A percentile compares a stretch with the other conserved stretches of the same genome.
phyloP scores from a whole-genome alignment of 1,284 basidiomycete genomes.

The Ceratobasidium sp. region DNA sequence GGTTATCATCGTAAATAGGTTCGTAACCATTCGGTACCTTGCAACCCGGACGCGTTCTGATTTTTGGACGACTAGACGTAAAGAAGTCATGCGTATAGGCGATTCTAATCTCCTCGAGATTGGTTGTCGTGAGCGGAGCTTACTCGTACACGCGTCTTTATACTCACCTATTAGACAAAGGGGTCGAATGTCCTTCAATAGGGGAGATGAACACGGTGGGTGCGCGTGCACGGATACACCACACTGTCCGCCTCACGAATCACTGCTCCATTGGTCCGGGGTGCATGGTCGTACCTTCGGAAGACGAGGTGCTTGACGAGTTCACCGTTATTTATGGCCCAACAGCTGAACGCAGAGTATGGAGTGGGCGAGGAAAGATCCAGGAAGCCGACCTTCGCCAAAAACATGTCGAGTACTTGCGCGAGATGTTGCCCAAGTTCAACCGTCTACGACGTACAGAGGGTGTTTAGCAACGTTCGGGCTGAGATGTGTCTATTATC shows the following conservation, averaged over 20 bases:
- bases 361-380: slow-evolving; percentile 87
- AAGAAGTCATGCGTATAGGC: slow-evolving; percentile 91
- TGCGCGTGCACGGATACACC: slow-evolving; percentile 82
- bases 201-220: slow-evolving; percentile 90
- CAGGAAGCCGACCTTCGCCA: slow-evolving; percentile 86
- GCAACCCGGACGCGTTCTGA: neutral
- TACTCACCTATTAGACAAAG: slow-evolving; percentile 59
- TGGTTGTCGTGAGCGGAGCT: slow-evolving; percentile 76
- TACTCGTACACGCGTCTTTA: slow-evolving; percentile 1
- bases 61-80: slow-evolving; percentile 64
- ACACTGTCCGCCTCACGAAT: slow-evolving; percentile 80
- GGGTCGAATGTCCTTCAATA: slow-evolving; percentile 85
- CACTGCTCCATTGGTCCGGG: slow-evolving; percentile 87
- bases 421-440: slow-evolving; percentile 91
- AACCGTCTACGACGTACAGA: slow-evolving; percentile 77
- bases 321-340: slow-evolving; percentile 89
- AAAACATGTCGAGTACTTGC: slow-evolving; percentile 92
- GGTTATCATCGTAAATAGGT: slow-evolving; percentile 89
- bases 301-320: slow-evolving; percentile 83
- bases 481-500: neutral
- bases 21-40: slow-evolving; percentile 48
- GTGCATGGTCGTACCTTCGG: slow-evolving; percentile 79
- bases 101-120: slow-evolving; percentile 95
- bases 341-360: slow-evolving; percentile 76
- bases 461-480: neutral